Percentiles rank a stretch among this genome's conserved stretches.
phyloP scores from a whole-genome alignment of 1,139 yeast species.

The Candida sanyaensis region DNA sequence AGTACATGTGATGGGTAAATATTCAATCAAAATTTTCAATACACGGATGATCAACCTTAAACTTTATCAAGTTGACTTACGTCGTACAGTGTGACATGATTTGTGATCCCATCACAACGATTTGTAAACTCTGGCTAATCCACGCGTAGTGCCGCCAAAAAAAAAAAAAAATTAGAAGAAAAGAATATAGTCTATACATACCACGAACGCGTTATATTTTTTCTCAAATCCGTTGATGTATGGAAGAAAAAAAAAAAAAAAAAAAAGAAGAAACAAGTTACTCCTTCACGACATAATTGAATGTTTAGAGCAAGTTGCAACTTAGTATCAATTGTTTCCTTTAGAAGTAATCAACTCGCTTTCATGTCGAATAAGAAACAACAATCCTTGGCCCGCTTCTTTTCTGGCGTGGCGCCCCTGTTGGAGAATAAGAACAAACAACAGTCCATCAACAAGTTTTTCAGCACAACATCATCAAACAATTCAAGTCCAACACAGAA shows the following conservation, averaged over 20 bases:
- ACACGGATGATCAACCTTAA: too few relatives aligned
- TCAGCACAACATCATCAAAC: neutral
- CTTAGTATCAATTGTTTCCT: neutral
- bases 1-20: too few relatives aligned
- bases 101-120: too few relatives aligned
- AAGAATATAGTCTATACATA: too few relatives aligned
- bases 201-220: too few relatives aligned
- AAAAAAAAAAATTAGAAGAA: too few relatives aligned
- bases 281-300: neutral
- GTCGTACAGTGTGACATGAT: too few relatives aligned
- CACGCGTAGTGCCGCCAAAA: too few relatives aligned
- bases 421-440: constrained; percentile 5
- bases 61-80: too few relatives aligned
- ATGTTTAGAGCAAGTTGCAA: neutral
- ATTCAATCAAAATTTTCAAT: too few relatives aligned
- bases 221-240: too few relatives aligned
- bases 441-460: neutral
- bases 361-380: constrained; percentile 19
- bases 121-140: too few relatives aligned
- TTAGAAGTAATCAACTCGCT: neutral
- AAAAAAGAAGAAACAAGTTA: neutral
- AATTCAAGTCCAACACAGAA: constrained; percentile 3
- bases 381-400: constrained; percentile 38
- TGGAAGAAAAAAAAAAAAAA: neutral
- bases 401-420: constrained; percentile 20